These are phyloP conservation scores for Gracilariopsis chorda DNA, from an alignment of 23 red algal species.

Conservation along the genomic window DNA sequence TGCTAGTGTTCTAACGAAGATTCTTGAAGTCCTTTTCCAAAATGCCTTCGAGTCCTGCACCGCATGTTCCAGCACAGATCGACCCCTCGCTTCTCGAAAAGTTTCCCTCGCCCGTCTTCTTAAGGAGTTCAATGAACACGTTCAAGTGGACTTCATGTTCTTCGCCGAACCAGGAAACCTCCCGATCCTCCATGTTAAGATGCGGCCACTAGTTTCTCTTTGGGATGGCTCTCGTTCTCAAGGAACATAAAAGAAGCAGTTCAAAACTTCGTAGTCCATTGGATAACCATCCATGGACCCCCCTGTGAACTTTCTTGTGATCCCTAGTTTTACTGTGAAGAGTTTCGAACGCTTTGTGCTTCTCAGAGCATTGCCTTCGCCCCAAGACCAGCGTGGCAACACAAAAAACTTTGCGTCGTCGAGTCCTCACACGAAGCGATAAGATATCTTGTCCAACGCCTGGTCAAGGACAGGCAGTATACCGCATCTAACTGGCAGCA, in stretches of 20 bases:
- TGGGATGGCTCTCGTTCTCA: neutral
- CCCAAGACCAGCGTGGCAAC: neutral
- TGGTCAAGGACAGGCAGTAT: slow-evolving; percentile 9
- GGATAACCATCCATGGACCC: neutral
- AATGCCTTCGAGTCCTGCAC: neutral
- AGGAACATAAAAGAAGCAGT: neutral
- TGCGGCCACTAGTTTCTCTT: neutral
- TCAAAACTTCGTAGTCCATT: neutral
- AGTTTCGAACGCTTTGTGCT: neutral
- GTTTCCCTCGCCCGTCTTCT: slow-evolving; percentile 5
- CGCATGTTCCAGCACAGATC: neutral
- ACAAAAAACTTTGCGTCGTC: slow-evolving; percentile 30
- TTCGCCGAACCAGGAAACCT: neutral
- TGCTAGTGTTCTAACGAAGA: neutral
- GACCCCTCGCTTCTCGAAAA: neutral
- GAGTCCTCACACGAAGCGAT: slow-evolving; percentile 5
- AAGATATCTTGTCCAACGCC: neutral
- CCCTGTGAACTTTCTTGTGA: neutral
- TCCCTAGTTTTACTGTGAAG: neutral
- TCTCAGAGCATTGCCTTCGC: neutral
- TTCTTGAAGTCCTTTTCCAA: neutral
- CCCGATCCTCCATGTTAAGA: slow-evolving; percentile 3
- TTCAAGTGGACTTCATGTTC: neutral
- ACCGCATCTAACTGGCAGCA: neutral
- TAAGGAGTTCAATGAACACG: slow-evolving; percentile 8